Evolutionary conservation across 164 flowering plant genomes (phyloP).

Genomic region (Amborella trichopoda): DNA sequence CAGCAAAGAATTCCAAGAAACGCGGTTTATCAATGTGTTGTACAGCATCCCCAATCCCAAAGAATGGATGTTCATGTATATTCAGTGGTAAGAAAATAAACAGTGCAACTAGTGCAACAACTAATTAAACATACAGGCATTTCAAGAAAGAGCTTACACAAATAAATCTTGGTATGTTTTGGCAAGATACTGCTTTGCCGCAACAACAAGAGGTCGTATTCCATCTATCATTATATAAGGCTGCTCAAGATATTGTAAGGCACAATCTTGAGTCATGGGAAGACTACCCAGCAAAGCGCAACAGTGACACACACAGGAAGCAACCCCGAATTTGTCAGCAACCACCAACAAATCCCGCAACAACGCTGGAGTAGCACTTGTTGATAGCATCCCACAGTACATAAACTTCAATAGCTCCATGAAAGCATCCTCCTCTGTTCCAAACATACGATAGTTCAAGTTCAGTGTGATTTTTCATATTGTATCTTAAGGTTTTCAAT

Average conservation of each 20-base stretch:
- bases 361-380: conserved; percentile 57
- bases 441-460: too few species aligned
- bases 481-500: too few species aligned
- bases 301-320: conserved; percentile 94
- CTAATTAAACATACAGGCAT: not conserved
- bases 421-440: conserved; percentile 89
- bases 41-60: too few species aligned
- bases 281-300: conserved; percentile 49
- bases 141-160: conserved; percentile 29
- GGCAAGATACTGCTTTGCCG: conserved; percentile 82
- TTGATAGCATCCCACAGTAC: conserved; percentile 64
- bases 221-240: conserved; percentile 90
- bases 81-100: not conserved
- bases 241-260: conserved; percentile 85
- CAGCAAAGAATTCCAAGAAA: too few species aligned
- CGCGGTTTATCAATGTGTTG: not conserved
- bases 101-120: not conserved
- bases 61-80: not conserved
- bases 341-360: conserved; percentile 93
- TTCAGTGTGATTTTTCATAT: too few species aligned
- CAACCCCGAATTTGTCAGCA: conserved; percentile 95
- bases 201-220: conserved; percentile 77
- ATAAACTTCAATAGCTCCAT: conserved; percentile 93
- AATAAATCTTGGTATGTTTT: conserved; percentile 66
- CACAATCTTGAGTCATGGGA: conserved; percentile 91